Conservation (phyloP, 1,284 basidiomycete species). For the Wallemia mellicola region DNA sequence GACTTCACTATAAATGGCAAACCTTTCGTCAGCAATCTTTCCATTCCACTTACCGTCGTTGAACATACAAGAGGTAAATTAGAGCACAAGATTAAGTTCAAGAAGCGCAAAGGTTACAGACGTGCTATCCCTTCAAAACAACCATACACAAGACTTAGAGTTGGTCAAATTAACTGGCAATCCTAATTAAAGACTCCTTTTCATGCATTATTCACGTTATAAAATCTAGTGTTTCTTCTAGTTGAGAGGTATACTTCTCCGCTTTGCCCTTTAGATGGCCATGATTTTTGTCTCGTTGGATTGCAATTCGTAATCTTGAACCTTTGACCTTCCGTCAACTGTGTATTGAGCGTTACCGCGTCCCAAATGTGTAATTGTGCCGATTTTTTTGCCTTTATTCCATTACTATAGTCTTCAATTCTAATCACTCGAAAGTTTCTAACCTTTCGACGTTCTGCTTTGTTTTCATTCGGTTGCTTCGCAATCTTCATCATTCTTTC, state of each 20-base stretch:
- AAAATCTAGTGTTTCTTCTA: neutral
- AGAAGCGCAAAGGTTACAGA: neutral
- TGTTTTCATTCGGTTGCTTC: neutral
- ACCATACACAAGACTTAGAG: neutral
- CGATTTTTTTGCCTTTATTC: neutral
- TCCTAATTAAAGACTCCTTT: neutral
- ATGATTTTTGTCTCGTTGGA: neutral
- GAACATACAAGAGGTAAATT: neutral
- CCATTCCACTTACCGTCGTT: neutral
- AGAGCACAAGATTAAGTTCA: neutral
- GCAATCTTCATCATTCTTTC: neutral
- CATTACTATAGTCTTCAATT: neutral
- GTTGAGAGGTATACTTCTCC: neutral
- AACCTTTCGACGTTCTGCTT: neutral
- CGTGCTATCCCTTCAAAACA: neutral
- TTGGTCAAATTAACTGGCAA: neutral
- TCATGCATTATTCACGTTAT: neutral
- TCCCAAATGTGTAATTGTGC: neutral
- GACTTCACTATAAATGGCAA: neutral
- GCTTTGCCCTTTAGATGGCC: neutral
- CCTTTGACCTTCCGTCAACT: neutral
- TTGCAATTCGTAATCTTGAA: neutral
- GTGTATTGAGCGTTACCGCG: neutral
- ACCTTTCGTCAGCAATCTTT: neutral
- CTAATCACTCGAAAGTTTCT: neutral